phyloP scores from a whole-genome alignment of 345 rosid genomes.

The Garcia nutans region DNA sequence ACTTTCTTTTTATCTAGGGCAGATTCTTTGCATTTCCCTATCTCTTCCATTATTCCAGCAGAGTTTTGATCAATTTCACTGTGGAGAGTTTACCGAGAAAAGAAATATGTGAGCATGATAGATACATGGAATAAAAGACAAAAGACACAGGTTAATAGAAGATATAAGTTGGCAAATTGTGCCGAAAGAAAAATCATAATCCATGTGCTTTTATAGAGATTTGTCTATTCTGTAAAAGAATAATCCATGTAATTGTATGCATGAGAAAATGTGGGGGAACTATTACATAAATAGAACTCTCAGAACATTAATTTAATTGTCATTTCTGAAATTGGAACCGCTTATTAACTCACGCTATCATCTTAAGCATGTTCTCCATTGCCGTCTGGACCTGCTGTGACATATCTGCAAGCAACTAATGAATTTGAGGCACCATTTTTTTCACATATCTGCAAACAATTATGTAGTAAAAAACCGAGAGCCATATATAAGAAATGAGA shows the following conservation, averaged over 20 bases:
- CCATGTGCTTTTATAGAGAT: not conserved
- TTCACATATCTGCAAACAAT: no score
- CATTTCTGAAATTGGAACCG: not conserved
- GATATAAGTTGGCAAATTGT: not conserved
- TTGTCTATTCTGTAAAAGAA: no score
- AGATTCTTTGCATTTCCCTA: constrained; percentile 63
- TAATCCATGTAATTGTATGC: no score
- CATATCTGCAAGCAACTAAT: constrained; percentile 47
- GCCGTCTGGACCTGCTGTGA: constrained; percentile 76
- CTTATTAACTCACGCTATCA: constrained; percentile 57
- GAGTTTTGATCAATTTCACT: constrained; percentile 86
- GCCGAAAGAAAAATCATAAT: not conserved
- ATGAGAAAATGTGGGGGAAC: no score
- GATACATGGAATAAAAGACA: not conserved
- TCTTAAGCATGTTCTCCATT: constrained; percentile 81
- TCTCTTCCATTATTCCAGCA: constrained; percentile 63
- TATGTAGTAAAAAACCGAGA: no score
- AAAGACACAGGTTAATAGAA: not conserved
- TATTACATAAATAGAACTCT: not conserved
- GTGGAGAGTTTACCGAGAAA: constrained; percentile 18
- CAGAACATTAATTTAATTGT: no score
- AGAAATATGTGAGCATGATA: not conserved
- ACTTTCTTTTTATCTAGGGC: constrained; percentile 66
- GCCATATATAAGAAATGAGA: no score
- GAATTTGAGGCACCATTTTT: not conserved